A percentile compares a stretch with the other conserved stretches of the same genome.
Conservation (phyloP, 2,329 filamentous ascomycete species). For the Magnaporthiopsis incrustans region DNA sequence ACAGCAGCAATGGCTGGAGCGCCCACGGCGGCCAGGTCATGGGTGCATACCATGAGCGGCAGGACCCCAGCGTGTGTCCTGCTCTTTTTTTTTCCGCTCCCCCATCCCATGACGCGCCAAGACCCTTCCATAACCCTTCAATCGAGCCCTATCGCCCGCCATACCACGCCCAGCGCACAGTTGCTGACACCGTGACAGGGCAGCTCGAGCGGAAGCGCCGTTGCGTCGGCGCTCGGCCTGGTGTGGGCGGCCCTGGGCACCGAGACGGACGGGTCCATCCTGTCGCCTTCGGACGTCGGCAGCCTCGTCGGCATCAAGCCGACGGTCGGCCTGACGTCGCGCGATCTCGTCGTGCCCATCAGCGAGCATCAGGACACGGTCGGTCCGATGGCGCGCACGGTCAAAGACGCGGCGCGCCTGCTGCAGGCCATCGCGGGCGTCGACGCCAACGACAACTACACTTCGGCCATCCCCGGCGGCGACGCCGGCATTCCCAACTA, state of each 20-base stretch:
- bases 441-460: slow-evolving; percentile 7
- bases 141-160: too few species aligned
- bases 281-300: slow-evolving; percentile 43
- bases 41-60: slow-evolving; percentile 50
- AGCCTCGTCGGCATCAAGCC: slow-evolving; percentile 62
- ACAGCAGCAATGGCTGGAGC: slow-evolving; percentile 54
- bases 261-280: slow-evolving; percentile 56
- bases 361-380: slow-evolving; percentile 50
- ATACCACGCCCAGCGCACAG: too few species aligned
- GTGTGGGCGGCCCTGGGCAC: slow-evolving; percentile 51
- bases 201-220: slow-evolving; percentile 52
- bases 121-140: too few species aligned
- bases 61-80: slow-evolving; percentile 45
- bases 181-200: too few species aligned
- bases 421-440: slow-evolving; percentile 12
- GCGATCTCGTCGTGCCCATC: slow-evolving; percentile 52
- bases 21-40: slow-evolving; percentile 53
- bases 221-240: slow-evolving; percentile 50
- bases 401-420: slow-evolving; percentile 42
- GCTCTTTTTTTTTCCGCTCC: too few species aligned
- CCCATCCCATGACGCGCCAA: too few species aligned
- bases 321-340: slow-evolving; percentile 56
- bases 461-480: slow-evolving; percentile 3
- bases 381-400: slow-evolving; percentile 48
- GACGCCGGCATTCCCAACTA: slow-evolving; percentile 3